Evolutionary conservation across 2,329 filamentous ascomycete species (phyloP), one percentile per base, ranked within the genome.

Genomic region (Raffaelea albimanens): DNA sequence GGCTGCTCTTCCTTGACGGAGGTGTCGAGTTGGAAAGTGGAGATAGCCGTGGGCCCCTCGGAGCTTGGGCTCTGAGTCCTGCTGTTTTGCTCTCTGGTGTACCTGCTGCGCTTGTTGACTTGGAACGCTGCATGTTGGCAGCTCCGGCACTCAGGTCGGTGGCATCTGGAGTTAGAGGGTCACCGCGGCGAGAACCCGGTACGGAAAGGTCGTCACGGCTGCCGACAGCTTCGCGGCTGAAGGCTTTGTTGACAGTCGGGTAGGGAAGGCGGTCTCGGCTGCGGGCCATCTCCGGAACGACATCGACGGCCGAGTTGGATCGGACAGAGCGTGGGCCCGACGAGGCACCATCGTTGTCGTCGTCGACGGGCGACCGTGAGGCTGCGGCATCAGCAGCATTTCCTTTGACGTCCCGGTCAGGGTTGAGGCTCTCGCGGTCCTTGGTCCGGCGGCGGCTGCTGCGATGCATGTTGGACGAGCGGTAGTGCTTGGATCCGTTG

Each of bases 211-310:
- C 72, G 41, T 82, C 76, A 45, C 70, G 71, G 59, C 79, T 82
- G 54, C 78, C 73, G 46, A 95, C 78, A 40, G 79, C 74, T 67
- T 96, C 91, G 64, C 89, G 93, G 71, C 88, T 94, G 64, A 95
- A 87, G 13, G 85, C 85, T 67, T 94, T 96, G 67, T 86, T 93
- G 65, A 94, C 88, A 11, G 76, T 75, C 2, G 89, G 87, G 61
- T 95, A 95, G 7, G 87, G 83, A 39, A 85, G 61, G 23, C 72
- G 71, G 46, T 74, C 69, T 44, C 57, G 61, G 50, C 62, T 67
- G 40, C 65, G 61, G 41, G 64, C 61, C 44, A 75, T 60, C 57
- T 73, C 71, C 20, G 71, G 71, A 13, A 73, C 69, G 41, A 76
- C 60, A 46, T 78, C 71, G 43, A 46, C 21, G 31, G 47, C 40